A percentile compares a stretch with the other conserved stretches of the same genome.
These are phyloP conservation scores for Digitaria exilis DNA, from an alignment of 202 grass and related monocot species.

Conservation along the genomic window DNA sequence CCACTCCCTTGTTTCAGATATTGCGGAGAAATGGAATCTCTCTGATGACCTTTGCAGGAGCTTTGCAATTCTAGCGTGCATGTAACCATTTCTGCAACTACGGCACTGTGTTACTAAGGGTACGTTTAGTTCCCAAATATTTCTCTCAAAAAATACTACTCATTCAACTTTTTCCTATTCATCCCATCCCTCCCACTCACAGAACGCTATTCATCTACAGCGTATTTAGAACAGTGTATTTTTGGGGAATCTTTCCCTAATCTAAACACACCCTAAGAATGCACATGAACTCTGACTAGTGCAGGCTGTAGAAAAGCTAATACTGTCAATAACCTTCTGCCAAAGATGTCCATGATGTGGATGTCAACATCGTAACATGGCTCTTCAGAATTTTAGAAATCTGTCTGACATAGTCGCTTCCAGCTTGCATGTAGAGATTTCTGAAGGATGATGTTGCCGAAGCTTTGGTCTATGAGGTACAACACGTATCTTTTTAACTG, in stretches of 20 bases:
- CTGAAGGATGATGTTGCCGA: constrained; percentile 68
- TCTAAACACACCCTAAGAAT: too few species aligned
- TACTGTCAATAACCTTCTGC: constrained; percentile 65
- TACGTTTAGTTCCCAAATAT: too few species aligned
- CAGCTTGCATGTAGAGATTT: constrained; percentile 83
- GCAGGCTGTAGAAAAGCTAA: not conserved
- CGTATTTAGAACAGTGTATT: too few species aligned
- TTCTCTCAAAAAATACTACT: too few species aligned
- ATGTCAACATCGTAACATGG: constrained; percentile 75
- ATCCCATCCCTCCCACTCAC: too few species aligned
- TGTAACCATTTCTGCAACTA: constrained; percentile 64
- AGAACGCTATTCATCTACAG: too few species aligned
- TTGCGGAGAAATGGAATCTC: constrained; percentile 64
- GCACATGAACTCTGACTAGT: constrained; percentile 27
- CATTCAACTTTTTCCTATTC: too few species aligned
- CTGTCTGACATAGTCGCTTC: constrained; percentile 80
- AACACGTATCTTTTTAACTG: constrained; percentile 86
- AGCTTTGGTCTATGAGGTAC: constrained; percentile 72
- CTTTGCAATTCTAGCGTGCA: constrained; percentile 85
- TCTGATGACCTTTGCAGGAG: constrained; percentile 50
- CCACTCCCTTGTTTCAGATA: constrained; percentile 86
- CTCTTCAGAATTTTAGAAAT: constrained; percentile 79
- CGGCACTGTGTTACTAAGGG: constrained; percentile 26
- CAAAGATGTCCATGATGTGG: constrained; percentile 64
- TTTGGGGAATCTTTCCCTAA: too few species aligned